These are phyloP conservation scores for Ganoderma meredithae DNA, from an alignment of 1,284 basidiomycete species.

Conservation along the genomic window DNA sequence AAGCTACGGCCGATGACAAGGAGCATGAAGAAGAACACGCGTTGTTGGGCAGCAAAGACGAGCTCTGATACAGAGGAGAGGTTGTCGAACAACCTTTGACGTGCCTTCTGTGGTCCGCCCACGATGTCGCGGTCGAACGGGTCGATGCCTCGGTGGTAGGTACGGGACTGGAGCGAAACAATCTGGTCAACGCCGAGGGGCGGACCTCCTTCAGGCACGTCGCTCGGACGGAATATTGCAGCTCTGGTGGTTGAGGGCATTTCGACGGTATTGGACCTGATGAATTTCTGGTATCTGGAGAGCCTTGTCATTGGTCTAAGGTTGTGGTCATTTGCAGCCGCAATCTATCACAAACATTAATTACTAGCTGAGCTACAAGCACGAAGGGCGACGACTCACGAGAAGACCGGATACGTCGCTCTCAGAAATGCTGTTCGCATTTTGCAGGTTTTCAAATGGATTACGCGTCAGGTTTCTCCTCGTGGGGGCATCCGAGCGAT, in stretches of 20 bases:
- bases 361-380: background rate
- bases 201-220: background rate
- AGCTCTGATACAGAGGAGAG: background rate
- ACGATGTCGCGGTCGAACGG: background rate
- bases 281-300: background rate
- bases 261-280: background rate
- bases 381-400: background rate
- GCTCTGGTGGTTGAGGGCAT: background rate
- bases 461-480: background rate
- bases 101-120: background rate
- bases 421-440: background rate
- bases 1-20: constrained; percentile 10
- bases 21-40: constrained; percentile 16
- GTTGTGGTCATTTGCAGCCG: background rate
- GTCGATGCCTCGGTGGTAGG: background rate
- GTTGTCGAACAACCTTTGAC: background rate
- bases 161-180: background rate
- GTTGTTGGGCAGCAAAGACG: constrained; percentile 13
- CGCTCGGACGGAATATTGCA: background rate
- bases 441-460: background rate
- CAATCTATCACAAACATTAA: background rate
- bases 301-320: background rate
- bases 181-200: background rate
- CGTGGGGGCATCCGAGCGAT: background rate
- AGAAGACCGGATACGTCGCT: background rate